phyloP scores from a whole-genome alignment of 768 basidiomycete genomes.

The Suillus paluster region DNA sequence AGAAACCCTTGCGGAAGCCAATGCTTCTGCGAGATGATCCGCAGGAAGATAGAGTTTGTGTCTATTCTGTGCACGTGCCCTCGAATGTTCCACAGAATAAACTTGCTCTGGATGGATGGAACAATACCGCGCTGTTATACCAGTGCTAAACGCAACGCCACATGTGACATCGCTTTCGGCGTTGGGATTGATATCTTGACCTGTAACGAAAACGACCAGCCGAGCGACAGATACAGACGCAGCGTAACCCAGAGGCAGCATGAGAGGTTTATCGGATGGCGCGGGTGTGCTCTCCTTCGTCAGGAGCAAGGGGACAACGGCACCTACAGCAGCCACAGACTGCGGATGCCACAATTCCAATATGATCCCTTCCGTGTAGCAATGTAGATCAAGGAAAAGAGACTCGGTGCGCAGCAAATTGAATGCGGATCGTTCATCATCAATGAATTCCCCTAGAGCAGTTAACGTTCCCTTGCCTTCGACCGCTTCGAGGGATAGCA shows the following conservation, averaged over 20 bases:
- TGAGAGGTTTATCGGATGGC: conserved; percentile 31
- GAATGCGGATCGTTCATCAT: conserved; percentile 43
- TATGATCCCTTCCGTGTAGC: conserved; percentile 60
- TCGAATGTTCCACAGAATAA: conserved; percentile 21
- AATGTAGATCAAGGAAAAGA: conserved; percentile 48
- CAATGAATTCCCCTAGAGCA: conserved; percentile 54
- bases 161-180: conserved; percentile 69
- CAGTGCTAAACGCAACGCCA: conserved; percentile 65
- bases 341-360: conserved; percentile 70
- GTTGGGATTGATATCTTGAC: conserved; percentile 79
- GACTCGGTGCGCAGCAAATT: conserved; percentile 50
- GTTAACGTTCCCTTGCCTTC: conserved; percentile 50
- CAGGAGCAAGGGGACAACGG: conserved; percentile 49
- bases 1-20: conserved; percentile 44
- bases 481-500: conserved; percentile 62
- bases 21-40: conserved; percentile 52
- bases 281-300: conserved; percentile 16
- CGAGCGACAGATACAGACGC: conserved; percentile 61
- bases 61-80: conserved; percentile 48
- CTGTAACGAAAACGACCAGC: conserved; percentile 70
- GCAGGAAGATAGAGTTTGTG: conserved; percentile 57
- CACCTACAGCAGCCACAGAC: conserved; percentile 56
- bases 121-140: conserved; percentile 59
- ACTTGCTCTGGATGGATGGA: conserved; percentile 39
- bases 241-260: conserved; percentile 59